These are phyloP conservation scores for Arabidopsis suecica DNA, from an alignment of 345 rosid genomes.

Conservation along the genomic window DNA sequence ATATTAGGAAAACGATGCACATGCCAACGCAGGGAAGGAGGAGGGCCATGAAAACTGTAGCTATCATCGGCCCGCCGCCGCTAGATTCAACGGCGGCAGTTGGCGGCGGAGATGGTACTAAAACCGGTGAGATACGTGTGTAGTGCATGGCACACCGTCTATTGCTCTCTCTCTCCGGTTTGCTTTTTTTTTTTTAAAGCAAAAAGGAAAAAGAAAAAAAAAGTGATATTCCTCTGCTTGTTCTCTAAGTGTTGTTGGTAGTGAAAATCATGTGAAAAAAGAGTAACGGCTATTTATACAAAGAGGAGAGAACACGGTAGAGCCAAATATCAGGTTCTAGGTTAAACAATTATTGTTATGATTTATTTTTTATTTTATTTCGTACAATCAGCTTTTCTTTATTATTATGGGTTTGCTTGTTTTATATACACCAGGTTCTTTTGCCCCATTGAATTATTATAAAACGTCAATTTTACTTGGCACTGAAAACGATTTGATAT, in stretches of 20 bases:
- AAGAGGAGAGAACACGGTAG: conserved; percentile 19
- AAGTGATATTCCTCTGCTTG: conserved; percentile 10
- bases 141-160: conserved; percentile 31
- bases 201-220: not conserved
- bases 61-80: conserved; percentile 48
- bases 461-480: conserved; percentile 7
- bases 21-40: conserved; percentile 75
- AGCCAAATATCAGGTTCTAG: conserved; percentile 16
- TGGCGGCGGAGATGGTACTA: conserved; percentile 33
- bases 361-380: not conserved
- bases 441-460: conserved; percentile 1
- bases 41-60: conserved; percentile 65
- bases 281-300: conserved; percentile 39
- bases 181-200: conserved; percentile 9
- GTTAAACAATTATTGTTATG: conserved; percentile 11
- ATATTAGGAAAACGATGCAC: conserved; percentile 63
- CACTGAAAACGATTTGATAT: conserved; percentile 14
- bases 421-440: not conserved
- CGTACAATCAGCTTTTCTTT: not conserved
- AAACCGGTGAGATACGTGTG: conserved; percentile 35
- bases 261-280: conserved; percentile 19
- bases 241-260: conserved; percentile 13
- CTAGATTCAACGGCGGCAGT: conserved; percentile 29
- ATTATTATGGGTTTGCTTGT: not conserved
- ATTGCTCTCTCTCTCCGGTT: not conserved